These are phyloP conservation scores for Colletotrichum ledebouriae DNA, from an alignment of 2,329 filamentous ascomycete genomes.

Conservation along the genomic window DNA sequence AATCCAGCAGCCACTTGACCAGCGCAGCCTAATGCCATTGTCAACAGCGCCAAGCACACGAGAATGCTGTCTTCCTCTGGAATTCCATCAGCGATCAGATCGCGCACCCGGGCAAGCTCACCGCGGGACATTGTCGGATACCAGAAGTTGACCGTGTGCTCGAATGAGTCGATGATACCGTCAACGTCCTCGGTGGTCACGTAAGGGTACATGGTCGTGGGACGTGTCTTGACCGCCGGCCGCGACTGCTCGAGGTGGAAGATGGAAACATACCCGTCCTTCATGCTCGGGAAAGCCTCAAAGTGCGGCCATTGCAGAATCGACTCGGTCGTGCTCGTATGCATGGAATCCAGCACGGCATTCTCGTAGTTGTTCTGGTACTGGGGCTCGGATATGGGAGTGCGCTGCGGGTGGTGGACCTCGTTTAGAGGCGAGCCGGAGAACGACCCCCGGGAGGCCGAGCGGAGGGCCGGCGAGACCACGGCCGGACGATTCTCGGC, in stretches of 20 bases:
- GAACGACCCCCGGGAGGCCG: constrained; percentile 44
- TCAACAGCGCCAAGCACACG: constrained; percentile 59
- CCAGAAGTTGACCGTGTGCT: constrained; percentile 65
- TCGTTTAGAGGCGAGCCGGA: constrained; percentile 44
- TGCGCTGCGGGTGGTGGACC: constrained; percentile 42
- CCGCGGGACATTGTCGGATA: constrained; percentile 62
- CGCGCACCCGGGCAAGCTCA: constrained; percentile 52
- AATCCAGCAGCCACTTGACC: constrained; percentile 55
- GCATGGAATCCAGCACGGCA: constrained; percentile 63
- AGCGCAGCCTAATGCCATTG: constrained; percentile 63
- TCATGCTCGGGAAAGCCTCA: constrained; percentile 57
- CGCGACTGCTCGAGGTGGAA: constrained; percentile 63
- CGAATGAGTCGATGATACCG: constrained; percentile 58
- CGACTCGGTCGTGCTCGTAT: constrained; percentile 64
- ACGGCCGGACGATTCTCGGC: constrained; percentile 35
- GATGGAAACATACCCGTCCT: constrained; percentile 59
- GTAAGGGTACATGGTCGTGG: constrained; percentile 57
- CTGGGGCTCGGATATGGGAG: constrained; percentile 45
- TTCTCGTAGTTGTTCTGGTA: constrained; percentile 55
- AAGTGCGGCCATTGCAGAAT: constrained; percentile 67
- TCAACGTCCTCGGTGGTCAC: constrained; percentile 57
- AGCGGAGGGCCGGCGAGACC: constrained; percentile 44
- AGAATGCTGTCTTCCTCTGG: constrained; percentile 54
- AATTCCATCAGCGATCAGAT: constrained; percentile 51
- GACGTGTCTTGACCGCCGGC: constrained; percentile 50